phyloP scores from a whole-genome alignment of 352 stramenopile species.

The Globisporangium irregulare region DNA sequence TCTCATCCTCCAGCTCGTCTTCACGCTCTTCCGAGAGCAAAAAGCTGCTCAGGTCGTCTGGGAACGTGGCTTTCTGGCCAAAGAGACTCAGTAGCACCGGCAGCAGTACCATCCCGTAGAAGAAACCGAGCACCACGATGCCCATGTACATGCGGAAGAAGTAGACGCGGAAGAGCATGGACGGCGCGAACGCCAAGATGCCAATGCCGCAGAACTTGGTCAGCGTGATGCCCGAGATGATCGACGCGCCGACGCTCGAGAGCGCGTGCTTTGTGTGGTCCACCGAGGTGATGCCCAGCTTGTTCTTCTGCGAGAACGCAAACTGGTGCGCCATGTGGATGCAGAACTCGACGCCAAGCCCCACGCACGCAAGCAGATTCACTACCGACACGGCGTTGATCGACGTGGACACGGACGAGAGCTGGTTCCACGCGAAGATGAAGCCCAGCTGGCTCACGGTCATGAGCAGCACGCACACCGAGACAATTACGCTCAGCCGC shows the following conservation, averaged over 20 bases:
- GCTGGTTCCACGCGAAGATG: slow-evolving; percentile 78
- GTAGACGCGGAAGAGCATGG: slow-evolving; percentile 90
- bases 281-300: slow-evolving; percentile 40
- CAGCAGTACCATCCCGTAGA: slow-evolving; percentile 80
- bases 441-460: slow-evolving; percentile 74
- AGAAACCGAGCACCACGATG: slow-evolving; percentile 84
- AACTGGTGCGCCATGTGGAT: slow-evolving; percentile 88
- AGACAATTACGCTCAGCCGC: slow-evolving; percentile 61
- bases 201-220: slow-evolving; percentile 91
- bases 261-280: slow-evolving; percentile 77
- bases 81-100: slow-evolving; percentile 79
- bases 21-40: slow-evolving; percentile 65
- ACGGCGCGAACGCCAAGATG: slow-evolving; percentile 88
- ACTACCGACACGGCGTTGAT: slow-evolving; percentile 91
- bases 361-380: slow-evolving; percentile 86
- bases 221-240: slow-evolving; percentile 91
- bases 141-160: slow-evolving; percentile 93
- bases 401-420: slow-evolving; percentile 52
- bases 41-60: slow-evolving; percentile 69
- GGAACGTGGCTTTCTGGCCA: slow-evolving; percentile 43
- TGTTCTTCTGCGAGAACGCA: slow-evolving; percentile 48
- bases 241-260: slow-evolving; percentile 69
- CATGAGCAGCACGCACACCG: slow-evolving; percentile 78
- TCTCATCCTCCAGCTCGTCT: slow-evolving; percentile 51
- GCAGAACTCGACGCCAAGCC: slow-evolving; percentile 89